These are phyloP conservation scores for Albatrellus sp. DNA, from an alignment of 1,284 basidiomycete species.

Conservation along the genomic window DNA sequence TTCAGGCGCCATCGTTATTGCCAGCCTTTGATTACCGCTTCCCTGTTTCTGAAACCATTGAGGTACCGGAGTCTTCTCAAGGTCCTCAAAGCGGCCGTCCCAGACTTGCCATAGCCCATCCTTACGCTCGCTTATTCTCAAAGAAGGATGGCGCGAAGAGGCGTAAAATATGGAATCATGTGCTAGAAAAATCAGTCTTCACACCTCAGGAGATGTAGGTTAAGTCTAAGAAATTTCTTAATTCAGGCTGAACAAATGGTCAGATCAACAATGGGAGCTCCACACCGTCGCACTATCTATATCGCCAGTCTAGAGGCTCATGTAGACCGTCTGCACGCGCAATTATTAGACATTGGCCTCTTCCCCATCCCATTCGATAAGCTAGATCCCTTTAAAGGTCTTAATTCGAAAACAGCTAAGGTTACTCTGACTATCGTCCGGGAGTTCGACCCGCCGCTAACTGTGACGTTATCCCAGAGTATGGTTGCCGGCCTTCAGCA, in stretches of 20 bases:
- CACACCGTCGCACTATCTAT: conserved; percentile 47
- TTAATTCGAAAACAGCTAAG: conserved; percentile 64
- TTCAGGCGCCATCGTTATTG: conserved; percentile 6
- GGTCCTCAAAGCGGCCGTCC: conserved; percentile 4
- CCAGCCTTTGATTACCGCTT: conserved; percentile 8
- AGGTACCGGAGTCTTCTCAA: conserved; percentile 4
- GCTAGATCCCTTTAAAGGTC: conserved; percentile 43
- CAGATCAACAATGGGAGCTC: conserved; percentile 54
- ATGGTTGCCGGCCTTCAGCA: conserved; percentile 61
- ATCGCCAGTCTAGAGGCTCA: conserved; percentile 50
- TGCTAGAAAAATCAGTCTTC: conserved; percentile 60
- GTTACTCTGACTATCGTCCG: conserved; percentile 19
- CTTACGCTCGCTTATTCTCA: conserved; percentile 50
- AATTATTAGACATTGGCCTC: conserved; percentile 35
- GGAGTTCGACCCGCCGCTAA: background rate
- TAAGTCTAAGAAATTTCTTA: background rate
- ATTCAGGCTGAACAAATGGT: background rate
- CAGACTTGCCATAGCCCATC: conserved; percentile 32
- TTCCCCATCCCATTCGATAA: conserved; percentile 40
- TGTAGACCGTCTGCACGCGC: conserved; percentile 44
- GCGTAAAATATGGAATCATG: conserved; percentile 63
- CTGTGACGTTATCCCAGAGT: conserved; percentile 28
- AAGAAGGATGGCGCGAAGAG: conserved; percentile 51
- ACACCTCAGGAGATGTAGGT: conserved; percentile 49
- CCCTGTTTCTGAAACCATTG: conserved; percentile 1